Conservation (phyloP, 768 basidiomycete species). For the Trichaptum fuscoviolaceum region DNA sequence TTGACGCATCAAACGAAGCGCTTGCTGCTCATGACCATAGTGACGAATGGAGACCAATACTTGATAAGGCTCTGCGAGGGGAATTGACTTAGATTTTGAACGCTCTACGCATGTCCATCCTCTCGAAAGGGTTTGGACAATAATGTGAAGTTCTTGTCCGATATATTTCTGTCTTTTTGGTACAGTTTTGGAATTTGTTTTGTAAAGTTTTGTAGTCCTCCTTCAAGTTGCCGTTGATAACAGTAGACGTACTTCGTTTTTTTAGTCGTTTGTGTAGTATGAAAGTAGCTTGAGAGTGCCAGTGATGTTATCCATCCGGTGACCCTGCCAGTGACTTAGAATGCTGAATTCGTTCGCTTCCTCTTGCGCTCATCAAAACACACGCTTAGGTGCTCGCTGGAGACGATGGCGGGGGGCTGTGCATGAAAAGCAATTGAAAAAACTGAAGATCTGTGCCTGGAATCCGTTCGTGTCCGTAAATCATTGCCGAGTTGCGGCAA, state of each 20-base stretch:
- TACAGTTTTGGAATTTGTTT: no score
- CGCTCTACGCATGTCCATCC: not conserved
- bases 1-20: slow-evolving; percentile 4
- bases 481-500: not conserved
- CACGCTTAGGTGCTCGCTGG: no score
- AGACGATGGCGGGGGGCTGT: not conserved
- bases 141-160: not conserved
- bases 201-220: not conserved
- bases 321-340: no score
- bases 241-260: no score
- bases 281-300: no score
- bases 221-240: no score
- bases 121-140: no score
- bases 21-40: slow-evolving; percentile 3
- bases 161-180: not conserved
- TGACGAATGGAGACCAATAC: not conserved
- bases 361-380: no score
- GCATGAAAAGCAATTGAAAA: not conserved
- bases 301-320: no score
- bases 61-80: not conserved
- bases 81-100: not conserved
- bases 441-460: not conserved
- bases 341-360: no score
- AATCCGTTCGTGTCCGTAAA: not conserved
- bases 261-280: no score